A percentile compares a stretch with the other conserved stretches of the same genome.
These are phyloP conservation scores for Pseudogymnoascus sp. DNA, from an alignment of 2,329 filamentous ascomycete species.

Conservation along the genomic window DNA sequence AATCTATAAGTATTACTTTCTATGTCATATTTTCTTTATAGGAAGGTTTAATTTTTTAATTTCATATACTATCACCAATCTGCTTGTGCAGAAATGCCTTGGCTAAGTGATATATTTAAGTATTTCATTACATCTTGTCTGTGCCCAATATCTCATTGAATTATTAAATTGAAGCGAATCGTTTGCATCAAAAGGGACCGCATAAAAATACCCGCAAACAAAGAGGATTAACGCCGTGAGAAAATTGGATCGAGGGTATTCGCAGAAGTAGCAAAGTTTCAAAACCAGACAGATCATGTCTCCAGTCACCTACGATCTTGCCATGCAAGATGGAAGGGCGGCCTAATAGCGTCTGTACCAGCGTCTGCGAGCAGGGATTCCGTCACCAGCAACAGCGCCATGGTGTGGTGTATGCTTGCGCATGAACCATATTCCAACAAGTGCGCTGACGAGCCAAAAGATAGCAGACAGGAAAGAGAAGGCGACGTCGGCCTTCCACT, in stretches of 20 bases:
- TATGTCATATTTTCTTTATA: background rate
- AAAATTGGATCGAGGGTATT: background rate
- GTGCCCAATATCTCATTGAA: background rate
- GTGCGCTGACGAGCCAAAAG: constrained; percentile 14
- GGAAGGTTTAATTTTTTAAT: background rate
- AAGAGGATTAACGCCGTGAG: background rate
- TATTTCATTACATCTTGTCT: background rate
- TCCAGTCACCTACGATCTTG: background rate
- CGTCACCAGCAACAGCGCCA: constrained; percentile 9
- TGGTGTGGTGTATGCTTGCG: constrained; percentile 2
- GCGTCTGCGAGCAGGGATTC: constrained; percentile 1
- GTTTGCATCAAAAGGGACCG: background rate
- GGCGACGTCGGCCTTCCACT: constrained; percentile 51
- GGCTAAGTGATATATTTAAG: background rate
- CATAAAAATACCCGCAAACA: background rate
- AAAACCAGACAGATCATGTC: background rate
- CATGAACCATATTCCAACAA: constrained; percentile 11
- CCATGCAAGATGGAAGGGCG: background rate
- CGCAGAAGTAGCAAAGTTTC: background rate
- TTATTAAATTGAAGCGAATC: background rate
- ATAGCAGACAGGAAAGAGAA: constrained; percentile 14
- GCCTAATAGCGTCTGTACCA: constrained; percentile 10
- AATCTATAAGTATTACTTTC: background rate
- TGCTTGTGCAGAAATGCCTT: background rate
- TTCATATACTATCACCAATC: background rate